Conservation (phyloP, 352 stramenopile species). For the Elongisporangium undulatum region DNA sequence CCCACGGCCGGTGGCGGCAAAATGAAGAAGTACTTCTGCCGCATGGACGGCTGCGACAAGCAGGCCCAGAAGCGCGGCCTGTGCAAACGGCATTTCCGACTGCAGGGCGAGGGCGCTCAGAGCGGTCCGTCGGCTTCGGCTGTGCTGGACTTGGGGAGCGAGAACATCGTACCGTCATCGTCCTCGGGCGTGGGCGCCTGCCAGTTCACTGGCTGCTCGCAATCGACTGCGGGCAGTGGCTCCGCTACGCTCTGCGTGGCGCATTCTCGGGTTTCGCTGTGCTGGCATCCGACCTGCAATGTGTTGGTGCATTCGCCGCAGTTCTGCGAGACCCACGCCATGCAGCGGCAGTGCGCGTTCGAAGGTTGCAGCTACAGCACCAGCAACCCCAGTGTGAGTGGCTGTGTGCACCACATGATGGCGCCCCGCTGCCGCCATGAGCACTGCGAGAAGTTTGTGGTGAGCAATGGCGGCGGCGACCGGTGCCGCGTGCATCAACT, state of each 20-base stretch:
- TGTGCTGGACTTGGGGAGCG: not conserved
- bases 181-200: constrained; percentile 9
- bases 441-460: constrained; percentile 61
- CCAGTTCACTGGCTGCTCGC: constrained; percentile 37
- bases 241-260: constrained; percentile 31
- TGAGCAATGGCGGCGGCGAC: constrained; percentile 10
- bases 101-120: constrained; percentile 25
- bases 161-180: not conserved
- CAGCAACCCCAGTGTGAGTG: constrained; percentile 18
- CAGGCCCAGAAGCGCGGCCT: constrained; percentile 56
- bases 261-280: constrained; percentile 51
- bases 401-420: constrained; percentile 40
- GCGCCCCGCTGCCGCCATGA: constrained; percentile 46
- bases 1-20: constrained; percentile 10
- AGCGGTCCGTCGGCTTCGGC: not conserved
- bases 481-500: constrained; percentile 49
- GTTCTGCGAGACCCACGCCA: constrained; percentile 58
- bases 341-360: constrained; percentile 47
- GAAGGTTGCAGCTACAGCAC: constrained; percentile 45
- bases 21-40: constrained; percentile 68
- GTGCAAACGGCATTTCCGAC: constrained; percentile 61
- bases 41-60: constrained; percentile 51
- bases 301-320: constrained; percentile 43
- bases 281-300: constrained; percentile 55
- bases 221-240: constrained; percentile 14